Base-by-base conservation (phyloP, 2,329 filamentous ascomycete genomes). In the Colletotrichum melonis region DNA sequence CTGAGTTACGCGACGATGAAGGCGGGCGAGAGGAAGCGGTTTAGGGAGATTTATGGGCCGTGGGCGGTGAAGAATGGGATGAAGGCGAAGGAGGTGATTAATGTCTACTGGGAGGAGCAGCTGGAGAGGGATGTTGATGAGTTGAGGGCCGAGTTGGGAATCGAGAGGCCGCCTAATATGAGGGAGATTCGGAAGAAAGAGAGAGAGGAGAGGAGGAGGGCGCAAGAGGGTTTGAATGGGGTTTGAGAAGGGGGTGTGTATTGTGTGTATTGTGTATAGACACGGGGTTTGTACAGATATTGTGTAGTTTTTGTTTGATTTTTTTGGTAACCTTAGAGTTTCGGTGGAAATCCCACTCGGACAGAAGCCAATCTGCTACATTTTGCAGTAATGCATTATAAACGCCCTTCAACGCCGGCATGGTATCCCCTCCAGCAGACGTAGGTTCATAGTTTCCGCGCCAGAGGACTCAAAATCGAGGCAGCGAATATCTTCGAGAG, bases 91-190 rank as follows among this genome's bases (percentile, higher is more conserved):
- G 94, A 97, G 79, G 87, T 98, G 42, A 95, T 99, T 76, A 98
- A 98, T 82, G 92, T 99, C 1, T 99, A 98, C 81, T 99, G 97
- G 97, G 97, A 99, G 84, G 95, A 98, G 86, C 90, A 96, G 84
- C 84, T 99, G 76, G 92, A 95, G 84, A 94, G 91, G 70, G 92
- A 97, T 82, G 94, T 97, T 30, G 88, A 91, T 64, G 93, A 92
- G 76, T 80, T 99, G 81, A 89, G 97, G 76, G 82, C 79, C 5
- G 89, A 95, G 80, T 81, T 99, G 78, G 92, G 94, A 2, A 95
- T 99, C 67, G 95, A 98, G 86, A 91, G 90, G 80, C 97, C 97
- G 46, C 94, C 95, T 8, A 95, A 98, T 83, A 84, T 98, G 83
- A 89, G 96, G 78, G 89, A 90, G 30, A 94, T 96, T 62, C 88